Base-by-base conservation (phyloP, 2,329 filamentous ascomycete genomes). In the Aureobasidium zeae region DNA sequence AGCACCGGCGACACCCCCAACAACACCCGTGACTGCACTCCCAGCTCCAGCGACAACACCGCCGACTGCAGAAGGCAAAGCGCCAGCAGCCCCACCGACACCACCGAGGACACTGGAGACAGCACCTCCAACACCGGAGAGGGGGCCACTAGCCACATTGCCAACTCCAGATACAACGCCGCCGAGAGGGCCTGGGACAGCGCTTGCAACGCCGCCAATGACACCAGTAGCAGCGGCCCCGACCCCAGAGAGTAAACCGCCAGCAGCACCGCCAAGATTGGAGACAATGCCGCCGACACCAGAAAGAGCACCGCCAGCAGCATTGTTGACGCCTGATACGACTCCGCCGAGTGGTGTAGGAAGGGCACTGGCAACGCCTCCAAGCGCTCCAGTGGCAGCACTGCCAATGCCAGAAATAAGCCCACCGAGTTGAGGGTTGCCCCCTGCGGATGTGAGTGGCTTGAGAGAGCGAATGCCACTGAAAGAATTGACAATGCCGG, bases 241-340 rank as follows among this genome's bases (percentile, higher is more conserved):
- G n/a, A 29, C 35, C 2, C 22, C 25, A 16, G 22, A 20, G 11
- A 38, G 15, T 5, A 22, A n/a, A 9, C 24, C 24, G 24, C 22
- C 35, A 4, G 22, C 35, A 38, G 25, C 35, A 17, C 25, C 25
- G 17, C 13, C 36, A 24, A 30, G 25, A 15, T 30, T 30, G 25
- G 36, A 12, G 7, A 21, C 21, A 11, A 42, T 28, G 4, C 38
- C 22, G 7, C 29, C 38, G 4, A 42, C 29, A 6, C 29, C 30
- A 8, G 38, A 34, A 12, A 34, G 30, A 6, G 29, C 38, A 34
- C 29, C 21, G 12, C 29, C 29, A 21, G 16, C 22, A 6, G 30
- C 22, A 17, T 22, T 28, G 20, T 41, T 41, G 37, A 32, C 37
- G 17, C 37, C 37, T 24, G 37, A 41, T 8, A 41, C 28, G 16